Conservation (phyloP, 1,284 basidiomycete genomes). For the Boletus sp. region DNA sequence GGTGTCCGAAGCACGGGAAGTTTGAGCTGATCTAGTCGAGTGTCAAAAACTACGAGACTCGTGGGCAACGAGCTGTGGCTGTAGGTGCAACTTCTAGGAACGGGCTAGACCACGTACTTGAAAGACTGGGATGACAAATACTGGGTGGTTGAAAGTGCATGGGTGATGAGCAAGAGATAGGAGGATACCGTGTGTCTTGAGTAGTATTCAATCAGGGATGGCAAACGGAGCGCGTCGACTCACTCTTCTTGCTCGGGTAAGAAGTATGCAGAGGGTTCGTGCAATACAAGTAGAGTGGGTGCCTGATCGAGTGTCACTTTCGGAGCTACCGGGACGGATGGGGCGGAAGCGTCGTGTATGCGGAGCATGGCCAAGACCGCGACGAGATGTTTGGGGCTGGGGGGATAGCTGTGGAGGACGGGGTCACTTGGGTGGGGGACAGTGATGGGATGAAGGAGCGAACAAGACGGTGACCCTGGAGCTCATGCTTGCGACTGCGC, state of each 20-base stretch:
- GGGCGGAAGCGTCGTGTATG: conserved; percentile 27
- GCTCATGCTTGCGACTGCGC: conserved; percentile 38
- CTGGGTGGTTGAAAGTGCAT: conserved; percentile 30
- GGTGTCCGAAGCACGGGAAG: conserved; percentile 49
- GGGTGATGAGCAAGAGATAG: conserved; percentile 31
- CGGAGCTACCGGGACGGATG: conserved; percentile 20
- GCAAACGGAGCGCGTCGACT: conserved; percentile 9
- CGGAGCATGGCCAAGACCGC: conserved; percentile 54
- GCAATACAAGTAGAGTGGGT: conserved; percentile 57
- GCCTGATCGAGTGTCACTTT: conserved; percentile 42
- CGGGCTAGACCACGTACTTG: conserved; percentile 15
- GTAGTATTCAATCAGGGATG: conserved; percentile 1
- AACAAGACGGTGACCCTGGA: conserved; percentile 55
- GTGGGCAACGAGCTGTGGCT: conserved; percentile 20
- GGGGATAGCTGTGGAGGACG: conserved; percentile 53
- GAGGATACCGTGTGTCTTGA: conserved; percentile 33
- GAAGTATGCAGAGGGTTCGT: conserved; percentile 64
- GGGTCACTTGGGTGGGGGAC: conserved; percentile 9
- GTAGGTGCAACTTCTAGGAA: conserved; percentile 6
- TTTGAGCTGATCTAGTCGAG: conserved; percentile 48
- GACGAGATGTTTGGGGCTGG: conserved; percentile 54
- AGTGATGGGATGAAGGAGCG: conserved; percentile 27
- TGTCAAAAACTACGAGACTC: conserved; percentile 58
- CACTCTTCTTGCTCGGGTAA: conserved; percentile 31
- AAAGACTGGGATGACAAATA: conserved; percentile 23